A percentile compares a stretch with the other conserved stretches of the same genome.
Conservation (phyloP, 2,329 filamentous ascomycete genomes). For the Alternaria sp. region DNA sequence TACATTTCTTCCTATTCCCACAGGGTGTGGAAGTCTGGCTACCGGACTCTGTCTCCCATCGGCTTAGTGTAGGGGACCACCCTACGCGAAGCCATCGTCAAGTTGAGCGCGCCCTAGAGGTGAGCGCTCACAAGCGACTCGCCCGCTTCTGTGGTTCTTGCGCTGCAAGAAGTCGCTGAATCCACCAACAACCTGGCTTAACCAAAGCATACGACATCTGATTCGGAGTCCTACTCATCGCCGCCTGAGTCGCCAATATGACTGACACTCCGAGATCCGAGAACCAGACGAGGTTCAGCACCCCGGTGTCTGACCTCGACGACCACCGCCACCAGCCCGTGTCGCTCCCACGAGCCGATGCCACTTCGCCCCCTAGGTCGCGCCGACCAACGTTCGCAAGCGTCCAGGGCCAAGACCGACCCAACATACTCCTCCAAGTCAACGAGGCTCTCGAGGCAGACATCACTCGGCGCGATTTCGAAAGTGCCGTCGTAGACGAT, state of each 20-base stretch:
- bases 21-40: constrained; percentile 37
- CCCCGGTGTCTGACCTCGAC: constrained; percentile 80
- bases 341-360: constrained; percentile 66
- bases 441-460: constrained; percentile 53
- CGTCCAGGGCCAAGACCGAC: constrained; percentile 55
- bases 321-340: constrained; percentile 78
- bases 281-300: constrained; percentile 70
- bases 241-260: constrained; percentile 50
- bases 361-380: constrained; percentile 54
- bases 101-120: constrained; percentile 58
- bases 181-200: constrained; percentile 12
- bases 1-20: constrained; percentile 28
- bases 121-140: constrained; percentile 63
- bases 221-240: constrained; percentile 31
- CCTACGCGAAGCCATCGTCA: constrained; percentile 57
- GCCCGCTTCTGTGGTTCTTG: constrained; percentile 45
- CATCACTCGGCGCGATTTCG: constrained; percentile 75
- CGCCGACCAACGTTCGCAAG: constrained; percentile 78
- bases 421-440: constrained; percentile 53
- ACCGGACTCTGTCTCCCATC: constrained; percentile 26
- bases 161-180: constrained; percentile 32
- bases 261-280: constrained; percentile 70
- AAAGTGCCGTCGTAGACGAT: constrained; percentile 83
- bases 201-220: constrained; percentile 11
- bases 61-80: constrained; percentile 55